Base-by-base conservation (phyloP, 2,329 filamentous ascomycete genomes). In the Fusarium piperis region DNA sequence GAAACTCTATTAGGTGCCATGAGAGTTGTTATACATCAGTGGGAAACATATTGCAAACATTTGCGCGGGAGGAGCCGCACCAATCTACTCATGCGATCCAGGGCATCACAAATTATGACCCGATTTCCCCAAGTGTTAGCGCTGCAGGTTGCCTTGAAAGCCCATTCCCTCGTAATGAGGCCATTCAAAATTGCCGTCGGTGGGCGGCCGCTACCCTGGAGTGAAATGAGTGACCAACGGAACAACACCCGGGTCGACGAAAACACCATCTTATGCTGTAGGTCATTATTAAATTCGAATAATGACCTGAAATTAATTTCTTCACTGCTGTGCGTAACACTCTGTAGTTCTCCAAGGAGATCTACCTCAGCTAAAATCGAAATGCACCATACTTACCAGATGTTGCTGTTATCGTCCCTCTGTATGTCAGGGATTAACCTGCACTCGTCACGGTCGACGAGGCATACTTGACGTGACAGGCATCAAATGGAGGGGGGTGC, bases 191-290 rank as follows among this genome's bases (percentile, higher is more conserved):
- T 10, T 16, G 41, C 46, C 16, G 46, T n/a, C 28, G 20, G 18
- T 51, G 11, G 46, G 46, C 26, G 46, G 44, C 44, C 46, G 18
- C 46, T 51, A 51, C 46, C 46, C 46, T 51, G 11, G n/a, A 51
- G 16, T 18, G 10, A n/a, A 30, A 30, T 13, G 16, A n/a, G 3
- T 9, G 7, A n/a, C 26, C 44, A 48, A n/a, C 15, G 15, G 44
- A n/a, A 16, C 44, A 48, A 16, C 16, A 18, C 16, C 10, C n/a
- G 28, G 16, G 44, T 18, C 3, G 26, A 30, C 10, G 10, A 30
- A 9, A 18, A 30, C 46, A n/a, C 26, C 11, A 51, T 51, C 16
- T 7, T 51, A 8, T 18, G 26, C 10, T 4, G 10, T 6, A 13
- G 1, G 18, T 18, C 6, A 3, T 18, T 18, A 12, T 2, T 30